Base-by-base conservation (phyloP, 2,329 filamentous ascomycete genomes). In the Chaetomium sp. region DNA sequence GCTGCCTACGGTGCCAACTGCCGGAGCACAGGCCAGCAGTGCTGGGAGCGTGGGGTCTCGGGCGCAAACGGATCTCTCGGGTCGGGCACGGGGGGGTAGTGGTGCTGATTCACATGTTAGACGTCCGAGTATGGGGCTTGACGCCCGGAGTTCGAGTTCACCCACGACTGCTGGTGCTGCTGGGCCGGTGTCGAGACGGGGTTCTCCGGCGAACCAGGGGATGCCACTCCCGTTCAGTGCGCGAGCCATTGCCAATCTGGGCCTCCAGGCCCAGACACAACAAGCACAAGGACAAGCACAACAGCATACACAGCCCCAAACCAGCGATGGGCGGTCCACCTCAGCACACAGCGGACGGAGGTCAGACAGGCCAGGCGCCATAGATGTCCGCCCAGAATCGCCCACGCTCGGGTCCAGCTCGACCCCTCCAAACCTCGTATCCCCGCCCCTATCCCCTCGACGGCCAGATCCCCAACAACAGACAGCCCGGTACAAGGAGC, bases 11-110 rank as follows among this genome's bases (percentile, higher is more conserved):
- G 70, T 71, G 50, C 68, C 72, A 12, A 68, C 73, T 27, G 19
- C 19, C 19, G 19, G 19, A 27, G 3, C 19, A 27, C 19, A 27
- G 19, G 19, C 19, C 2, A 67, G 74, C 42, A 65, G 74, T 34
- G 73, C 79, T 10, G 66, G 76, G 51, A 77, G 79, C 43, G 78
- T 81, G 10, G 75, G 80, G 27, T 41, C 34, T 2, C 79, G 80
- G 27, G 89, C 87, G 14, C 80, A 85, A 47, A 87, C 82, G 1
- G 87, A 91, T 65, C 71, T 90, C 7, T 70, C 72, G 2, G 59
- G 75, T 5, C 73, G 75, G 43, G 68, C 76, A 6, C 72, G 72
- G 27, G 8, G 8, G 8, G 37, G 1, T 8, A 69, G 69, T 7
- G 66, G 70, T 11, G 75, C 19, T 27, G 19, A 76, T 32, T 62